These are phyloP conservation scores for Paradendryphiella salina DNA, from an alignment of 2,329 filamentous ascomycete species.

Conservation along the genomic window DNA sequence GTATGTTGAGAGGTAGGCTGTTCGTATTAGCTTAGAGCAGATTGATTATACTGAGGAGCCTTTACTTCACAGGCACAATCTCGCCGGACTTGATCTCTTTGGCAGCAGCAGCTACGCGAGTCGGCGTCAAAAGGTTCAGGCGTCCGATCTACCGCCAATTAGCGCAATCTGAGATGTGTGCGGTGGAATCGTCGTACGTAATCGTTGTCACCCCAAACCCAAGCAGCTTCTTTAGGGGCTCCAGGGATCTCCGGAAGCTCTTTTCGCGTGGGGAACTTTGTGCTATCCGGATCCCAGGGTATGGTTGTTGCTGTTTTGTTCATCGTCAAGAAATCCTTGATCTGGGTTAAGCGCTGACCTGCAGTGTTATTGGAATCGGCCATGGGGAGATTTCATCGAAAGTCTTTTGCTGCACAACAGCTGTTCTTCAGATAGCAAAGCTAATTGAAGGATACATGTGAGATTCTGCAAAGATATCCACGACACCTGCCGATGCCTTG, in stretches of 20 bases:
- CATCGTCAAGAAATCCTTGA: conserved; percentile 52
- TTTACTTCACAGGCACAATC: conserved; percentile 59
- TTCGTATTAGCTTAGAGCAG: conserved; percentile 7
- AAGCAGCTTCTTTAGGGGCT: conserved; percentile 60
- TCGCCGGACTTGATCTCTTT: conserved; percentile 60
- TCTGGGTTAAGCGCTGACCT: conserved; percentile 47
- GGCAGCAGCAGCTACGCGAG: conserved; percentile 57
- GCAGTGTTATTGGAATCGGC: conserved; percentile 41
- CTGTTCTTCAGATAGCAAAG: not conserved
- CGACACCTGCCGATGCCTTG: not conserved
- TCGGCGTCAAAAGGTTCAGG: conserved; percentile 61
- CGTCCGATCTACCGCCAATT: conserved; percentile 49
- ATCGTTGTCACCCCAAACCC: conserved; percentile 64
- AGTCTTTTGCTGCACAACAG: not conserved
- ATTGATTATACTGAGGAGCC: conserved; percentile 5
- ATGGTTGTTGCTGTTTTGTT: conserved; percentile 54
- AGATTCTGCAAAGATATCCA: not conserved
- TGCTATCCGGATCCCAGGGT: conserved; percentile 59
- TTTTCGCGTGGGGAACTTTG: conserved; percentile 57
- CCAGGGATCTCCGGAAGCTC: conserved; percentile 57
- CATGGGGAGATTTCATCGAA: conserved; percentile 25
- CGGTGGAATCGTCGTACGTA: conserved; percentile 39
- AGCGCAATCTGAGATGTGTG: not conserved
- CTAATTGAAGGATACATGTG: not conserved
- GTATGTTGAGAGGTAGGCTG: conserved; percentile 58